phyloP scores from a whole-genome alignment of 345 rosid genomes.

The Anastatica hierochuntica region DNA sequence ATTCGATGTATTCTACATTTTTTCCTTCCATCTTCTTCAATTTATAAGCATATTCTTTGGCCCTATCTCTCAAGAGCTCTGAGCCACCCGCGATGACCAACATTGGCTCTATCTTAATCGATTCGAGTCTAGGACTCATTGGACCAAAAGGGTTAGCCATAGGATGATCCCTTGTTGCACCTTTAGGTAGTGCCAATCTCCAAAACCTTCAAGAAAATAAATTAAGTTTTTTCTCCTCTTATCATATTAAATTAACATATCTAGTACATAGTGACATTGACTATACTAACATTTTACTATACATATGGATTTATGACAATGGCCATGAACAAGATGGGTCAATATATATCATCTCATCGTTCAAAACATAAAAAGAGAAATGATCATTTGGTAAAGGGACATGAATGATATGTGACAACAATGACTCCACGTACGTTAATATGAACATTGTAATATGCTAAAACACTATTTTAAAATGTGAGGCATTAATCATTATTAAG shows the following conservation, averaged over 20 bases:
- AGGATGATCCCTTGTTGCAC: slow-evolving; percentile 64
- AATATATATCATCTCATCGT: too few relatives aligned
- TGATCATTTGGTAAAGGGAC: slow-evolving; percentile 7
- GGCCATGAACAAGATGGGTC: slow-evolving; percentile 20
- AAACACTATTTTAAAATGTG: neutral
- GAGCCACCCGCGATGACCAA: slow-evolving; percentile 52
- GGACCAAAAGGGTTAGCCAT: slow-evolving; percentile 80
- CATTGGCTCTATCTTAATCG: slow-evolving; percentile 40
- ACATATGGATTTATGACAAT: slow-evolving; percentile 20
- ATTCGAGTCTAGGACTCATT: slow-evolving; percentile 38
- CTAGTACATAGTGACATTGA: slow-evolving; percentile 4
- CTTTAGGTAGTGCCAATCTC: slow-evolving; percentile 67
- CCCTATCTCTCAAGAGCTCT: slow-evolving; percentile 67
- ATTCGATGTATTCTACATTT: slow-evolving; percentile 44
- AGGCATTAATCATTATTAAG: too few relatives aligned
- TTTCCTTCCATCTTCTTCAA: slow-evolving; percentile 45
- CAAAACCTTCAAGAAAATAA: slow-evolving; percentile 47
- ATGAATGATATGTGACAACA: slow-evolving; percentile 16
- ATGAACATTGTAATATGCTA: neutral
- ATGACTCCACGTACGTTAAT: slow-evolving; percentile 10
- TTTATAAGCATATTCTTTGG: slow-evolving; percentile 50
- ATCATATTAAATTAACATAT: too few relatives aligned
- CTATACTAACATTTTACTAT: slow-evolving; percentile 14
- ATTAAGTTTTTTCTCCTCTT: neutral
- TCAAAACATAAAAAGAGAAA: slow-evolving; percentile 7